Conservation (phyloP, 257 asterid species). For the Echites panduratus region DNA sequence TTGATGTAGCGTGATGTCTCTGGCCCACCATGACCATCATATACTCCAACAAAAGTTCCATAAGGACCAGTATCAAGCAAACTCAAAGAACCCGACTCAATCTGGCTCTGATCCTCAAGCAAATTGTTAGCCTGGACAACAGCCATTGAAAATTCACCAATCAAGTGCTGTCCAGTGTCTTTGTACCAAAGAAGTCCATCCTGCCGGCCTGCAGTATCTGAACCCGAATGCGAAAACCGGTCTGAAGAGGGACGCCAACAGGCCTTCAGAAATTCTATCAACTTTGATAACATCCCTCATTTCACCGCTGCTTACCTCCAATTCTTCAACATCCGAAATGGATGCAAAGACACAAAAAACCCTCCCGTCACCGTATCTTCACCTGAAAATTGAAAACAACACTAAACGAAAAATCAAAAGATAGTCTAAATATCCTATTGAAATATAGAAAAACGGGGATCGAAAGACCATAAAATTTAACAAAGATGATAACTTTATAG, state of each 20-base stretch:
- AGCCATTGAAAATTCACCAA: constrained; percentile 52
- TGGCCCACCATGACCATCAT: constrained; percentile 59
- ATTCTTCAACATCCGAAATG: constrained; percentile 46
- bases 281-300: constrained; percentile 60
- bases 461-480: constrained; percentile 5
- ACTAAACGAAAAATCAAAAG: constrained; percentile 8
- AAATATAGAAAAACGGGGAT: neutral
- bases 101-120: constrained; percentile 53
- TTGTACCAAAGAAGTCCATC: constrained; percentile 52
- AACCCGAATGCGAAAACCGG: constrained; percentile 23
- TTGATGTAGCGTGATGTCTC: constrained; percentile 44
- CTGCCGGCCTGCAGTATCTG: constrained; percentile 42
- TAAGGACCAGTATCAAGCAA: constrained; percentile 42
- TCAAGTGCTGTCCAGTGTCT: constrained; percentile 38
- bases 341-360: constrained; percentile 27
- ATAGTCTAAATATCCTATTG: neutral
- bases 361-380: constrained; percentile 7
- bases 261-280: constrained; percentile 42
- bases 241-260: constrained; percentile 41
- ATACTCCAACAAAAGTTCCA: constrained; percentile 50
- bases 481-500: constrained; percentile 19
- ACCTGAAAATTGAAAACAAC: constrained; percentile 14
- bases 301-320: constrained; percentile 38
- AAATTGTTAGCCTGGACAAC: constrained; percentile 52
- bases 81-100: constrained; percentile 47